Evolutionary conservation across 176 grass and related monocot species (phyloP), one percentile per base, ranked within the genome.

Genomic region (Bolboschoenus planiculmis): DNA sequence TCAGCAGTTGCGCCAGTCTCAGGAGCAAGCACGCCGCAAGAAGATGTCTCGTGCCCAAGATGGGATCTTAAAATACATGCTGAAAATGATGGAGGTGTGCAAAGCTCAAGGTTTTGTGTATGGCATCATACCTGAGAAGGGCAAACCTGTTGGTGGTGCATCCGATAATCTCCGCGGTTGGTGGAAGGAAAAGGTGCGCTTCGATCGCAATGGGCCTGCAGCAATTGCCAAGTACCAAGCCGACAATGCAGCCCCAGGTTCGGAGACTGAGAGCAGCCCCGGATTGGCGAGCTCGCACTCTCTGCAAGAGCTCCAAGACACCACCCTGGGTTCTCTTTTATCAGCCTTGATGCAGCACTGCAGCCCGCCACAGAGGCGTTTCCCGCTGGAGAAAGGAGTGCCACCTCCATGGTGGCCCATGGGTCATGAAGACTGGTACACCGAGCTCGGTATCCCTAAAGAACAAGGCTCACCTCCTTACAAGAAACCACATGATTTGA

Each of bases 111-210:
- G 96, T 2, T 99, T 99, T 37, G 96, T 99, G 21, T 99, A 99
- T 63, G 96, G 96, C 27, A 99, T 99, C 74, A 99, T 99, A 26
- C 96, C 96, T 14, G 96, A 99, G 89, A 93, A 99, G 85, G 96
- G 96, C 9, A 99, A 99, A 89, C 96, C 96, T 1, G 96, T 99
- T 67, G 94, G 96, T 10, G 96, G 96, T 1, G 96, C 96, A 44
- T 99, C 96, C 0, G 96, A 99, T 76, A 99, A 99, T 82, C 89
- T 99, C 15, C 87, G 96, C 1, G 96, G 78, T 4, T 99, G 96
- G 96, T 99, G 96, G 96, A 99, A 99, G 82, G 96, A 99, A 84
- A 99, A 93, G 83, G 96, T 99, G 39, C 91, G 96, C n/a, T 99
- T 99, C 23, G 96, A 99, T 84, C 85, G 96, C 23, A 99, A 99